phyloP scores from a whole-genome alignment of 768 basidiomycete genomes.

The Pholiota microspora region DNA sequence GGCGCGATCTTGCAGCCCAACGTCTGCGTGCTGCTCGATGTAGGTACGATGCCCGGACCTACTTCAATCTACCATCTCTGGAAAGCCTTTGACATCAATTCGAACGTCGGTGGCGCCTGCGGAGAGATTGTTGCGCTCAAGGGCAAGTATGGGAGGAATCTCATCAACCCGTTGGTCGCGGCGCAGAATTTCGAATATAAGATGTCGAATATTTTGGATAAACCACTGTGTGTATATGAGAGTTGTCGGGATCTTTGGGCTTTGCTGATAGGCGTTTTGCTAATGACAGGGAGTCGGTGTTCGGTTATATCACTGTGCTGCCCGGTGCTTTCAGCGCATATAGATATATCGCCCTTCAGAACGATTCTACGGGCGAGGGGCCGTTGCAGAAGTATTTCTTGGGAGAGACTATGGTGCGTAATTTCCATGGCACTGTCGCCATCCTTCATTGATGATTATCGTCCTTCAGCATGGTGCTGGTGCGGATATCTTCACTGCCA shows the following conservation, averaged over 20 bases:
- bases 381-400: conserved; percentile 96
- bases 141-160: conserved; percentile 74
- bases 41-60: conserved; percentile 78
- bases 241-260: not conserved
- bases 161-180: conserved; percentile 68
- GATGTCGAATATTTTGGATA: conserved; percentile 91
- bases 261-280: not conserved
- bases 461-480: conserved; percentile 65
- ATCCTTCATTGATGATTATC: not conserved
- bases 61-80: conserved; percentile 90
- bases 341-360: conserved; percentile 87
- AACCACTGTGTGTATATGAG: conserved; percentile 51
- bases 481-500: conserved; percentile 91
- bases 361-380: conserved; percentile 79
- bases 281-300: conserved; percentile 62
- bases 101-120: conserved; percentile 89
- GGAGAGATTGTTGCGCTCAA: conserved; percentile 95
- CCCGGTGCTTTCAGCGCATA: conserved; percentile 94
- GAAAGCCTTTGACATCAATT: conserved; percentile 94
- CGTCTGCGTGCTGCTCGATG: conserved; percentile 90
- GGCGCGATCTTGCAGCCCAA: conserved; percentile 82
- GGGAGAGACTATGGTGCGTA: conserved; percentile 84
- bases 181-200: conserved; percentile 73
- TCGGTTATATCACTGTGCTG: conserved; percentile 93
- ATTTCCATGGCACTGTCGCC: not conserved